Percentiles rank a stretch among this genome's conserved stretches.
Conservation (phyloP, 208 protist genomes). For the Porcisia hertigi region DNA sequence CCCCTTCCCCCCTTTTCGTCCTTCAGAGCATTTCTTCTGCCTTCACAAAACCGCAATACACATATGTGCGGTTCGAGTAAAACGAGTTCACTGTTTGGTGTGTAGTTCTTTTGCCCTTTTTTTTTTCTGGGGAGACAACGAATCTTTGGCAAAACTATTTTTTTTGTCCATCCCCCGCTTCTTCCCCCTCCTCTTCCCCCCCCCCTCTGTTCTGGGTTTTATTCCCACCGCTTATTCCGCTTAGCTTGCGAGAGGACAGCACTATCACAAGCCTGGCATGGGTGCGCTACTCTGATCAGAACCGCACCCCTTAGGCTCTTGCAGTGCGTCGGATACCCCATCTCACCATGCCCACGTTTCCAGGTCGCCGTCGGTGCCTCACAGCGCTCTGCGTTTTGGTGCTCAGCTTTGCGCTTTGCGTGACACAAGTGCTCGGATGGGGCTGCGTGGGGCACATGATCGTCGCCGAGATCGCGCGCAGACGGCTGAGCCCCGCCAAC, state of each 20-base stretch:
- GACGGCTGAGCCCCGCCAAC: constrained; percentile 41
- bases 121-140: too few species aligned
- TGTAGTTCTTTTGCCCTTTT: too few species aligned
- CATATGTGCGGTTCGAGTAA: too few species aligned
- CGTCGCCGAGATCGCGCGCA: constrained; percentile 76
- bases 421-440: constrained; percentile 51
- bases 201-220: background rate
- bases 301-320: background rate
- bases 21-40: too few species aligned
- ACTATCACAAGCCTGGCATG: background rate
- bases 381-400: background rate
- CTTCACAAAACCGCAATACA: too few species aligned
- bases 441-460: constrained; percentile 86
- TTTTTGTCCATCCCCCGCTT: background rate
- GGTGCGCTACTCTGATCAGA: background rate
- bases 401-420: constrained; percentile 16
- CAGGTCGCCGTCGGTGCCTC: background rate
- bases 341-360: background rate
- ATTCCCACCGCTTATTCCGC: background rate
- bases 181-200: background rate
- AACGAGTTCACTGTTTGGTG: too few species aligned
- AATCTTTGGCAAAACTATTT: too few species aligned
- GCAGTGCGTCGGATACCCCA: background rate
- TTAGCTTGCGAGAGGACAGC: background rate
- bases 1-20: too few species aligned